phyloP scores from a whole-genome alignment of 2,329 filamentous ascomycete species.

The Cephalotrichum gorgonifer region DNA sequence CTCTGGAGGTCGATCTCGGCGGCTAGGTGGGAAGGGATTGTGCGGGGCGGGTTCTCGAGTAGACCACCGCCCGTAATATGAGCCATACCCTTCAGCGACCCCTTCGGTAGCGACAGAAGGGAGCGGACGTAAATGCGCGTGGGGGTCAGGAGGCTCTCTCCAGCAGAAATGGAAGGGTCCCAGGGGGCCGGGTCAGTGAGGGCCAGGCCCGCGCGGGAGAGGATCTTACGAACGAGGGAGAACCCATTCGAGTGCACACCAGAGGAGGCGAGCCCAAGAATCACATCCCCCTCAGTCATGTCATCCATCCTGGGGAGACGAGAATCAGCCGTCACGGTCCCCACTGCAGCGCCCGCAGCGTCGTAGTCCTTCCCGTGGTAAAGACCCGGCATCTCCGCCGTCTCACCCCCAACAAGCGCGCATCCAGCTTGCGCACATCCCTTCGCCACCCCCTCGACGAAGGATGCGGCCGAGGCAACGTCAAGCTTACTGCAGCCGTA shows the following conservation, averaged over 20 bases:
- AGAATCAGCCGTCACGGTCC: slow-evolving; percentile 59
- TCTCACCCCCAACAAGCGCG: slow-evolving; percentile 92
- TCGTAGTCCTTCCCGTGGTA: slow-evolving; percentile 87
- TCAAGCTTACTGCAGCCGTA: slow-evolving; percentile 88
- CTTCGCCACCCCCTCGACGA: slow-evolving; percentile 80
- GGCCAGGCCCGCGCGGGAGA: slow-evolving; percentile 53
- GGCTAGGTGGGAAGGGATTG: slow-evolving; percentile 69
- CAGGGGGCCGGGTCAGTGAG: slow-evolving; percentile 72
- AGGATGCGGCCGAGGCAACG: slow-evolving; percentile 66
- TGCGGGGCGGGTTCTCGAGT: slow-evolving; percentile 86
- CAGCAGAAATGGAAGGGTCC: slow-evolving; percentile 52
- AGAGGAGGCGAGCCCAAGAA: slow-evolving; percentile 75
- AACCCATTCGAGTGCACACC: slow-evolving; percentile 96
- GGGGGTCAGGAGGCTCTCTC: slow-evolving; percentile 72
- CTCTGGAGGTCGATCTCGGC: slow-evolving; percentile 69
- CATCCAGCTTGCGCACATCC: slow-evolving; percentile 81
- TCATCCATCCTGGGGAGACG: slow-evolving; percentile 65
- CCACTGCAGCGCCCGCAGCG: slow-evolving; percentile 80
- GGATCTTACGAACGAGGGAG: slow-evolving; percentile 86
- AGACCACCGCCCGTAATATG: slow-evolving; percentile 96
- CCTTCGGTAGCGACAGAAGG: slow-evolving; percentile 54
- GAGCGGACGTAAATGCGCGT: slow-evolving; percentile 90
- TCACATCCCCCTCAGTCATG: slow-evolving; percentile 75
- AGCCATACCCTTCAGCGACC: slow-evolving; percentile 78
- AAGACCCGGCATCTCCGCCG: slow-evolving; percentile 96